Evolutionary conservation across 23 red algal species (phyloP).

Genomic region (Gracilaria gracilis): DNA sequence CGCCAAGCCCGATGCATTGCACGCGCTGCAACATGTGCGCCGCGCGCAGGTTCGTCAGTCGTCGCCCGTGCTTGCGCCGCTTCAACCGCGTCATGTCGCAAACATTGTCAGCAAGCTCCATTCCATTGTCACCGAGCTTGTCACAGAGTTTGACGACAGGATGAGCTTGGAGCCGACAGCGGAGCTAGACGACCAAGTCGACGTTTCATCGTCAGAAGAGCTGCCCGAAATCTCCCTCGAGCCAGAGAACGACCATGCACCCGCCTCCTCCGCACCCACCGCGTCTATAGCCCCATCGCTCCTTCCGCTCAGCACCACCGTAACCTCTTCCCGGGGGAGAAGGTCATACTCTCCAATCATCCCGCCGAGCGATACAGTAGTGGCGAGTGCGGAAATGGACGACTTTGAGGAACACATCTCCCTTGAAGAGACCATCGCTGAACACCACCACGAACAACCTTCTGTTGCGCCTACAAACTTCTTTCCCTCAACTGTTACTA

Average conservation of each 20-base stretch:
- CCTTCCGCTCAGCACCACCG: not conserved
- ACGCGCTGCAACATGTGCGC: not conserved
- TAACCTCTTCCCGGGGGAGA: not conserved
- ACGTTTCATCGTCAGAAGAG: not conserved
- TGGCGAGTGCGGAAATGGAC: not conserved
- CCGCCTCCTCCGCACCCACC: not conserved
- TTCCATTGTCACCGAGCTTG: not conserved
- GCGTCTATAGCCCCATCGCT: constrained; percentile 8
- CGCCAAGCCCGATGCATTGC: not conserved
- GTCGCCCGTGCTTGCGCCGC: no score
- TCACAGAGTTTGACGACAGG: not conserved
- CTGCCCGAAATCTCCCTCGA: not conserved
- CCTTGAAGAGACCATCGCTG: not conserved
- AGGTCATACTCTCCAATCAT: not conserved
- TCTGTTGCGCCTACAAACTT: not conserved
- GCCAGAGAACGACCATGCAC: no score
- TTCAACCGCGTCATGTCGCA: not conserved
- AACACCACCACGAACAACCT: not conserved
- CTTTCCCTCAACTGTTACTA: not conserved
- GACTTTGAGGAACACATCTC: not conserved
- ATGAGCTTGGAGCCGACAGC: not conserved
- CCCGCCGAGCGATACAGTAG: not conserved
- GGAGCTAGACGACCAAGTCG: not conserved
- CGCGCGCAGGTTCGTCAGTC: not conserved
- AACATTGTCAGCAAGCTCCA: constrained; percentile 3